Conservation (phyloP, 352 stramenopile species). For the Bremia lactucae region DNA sequence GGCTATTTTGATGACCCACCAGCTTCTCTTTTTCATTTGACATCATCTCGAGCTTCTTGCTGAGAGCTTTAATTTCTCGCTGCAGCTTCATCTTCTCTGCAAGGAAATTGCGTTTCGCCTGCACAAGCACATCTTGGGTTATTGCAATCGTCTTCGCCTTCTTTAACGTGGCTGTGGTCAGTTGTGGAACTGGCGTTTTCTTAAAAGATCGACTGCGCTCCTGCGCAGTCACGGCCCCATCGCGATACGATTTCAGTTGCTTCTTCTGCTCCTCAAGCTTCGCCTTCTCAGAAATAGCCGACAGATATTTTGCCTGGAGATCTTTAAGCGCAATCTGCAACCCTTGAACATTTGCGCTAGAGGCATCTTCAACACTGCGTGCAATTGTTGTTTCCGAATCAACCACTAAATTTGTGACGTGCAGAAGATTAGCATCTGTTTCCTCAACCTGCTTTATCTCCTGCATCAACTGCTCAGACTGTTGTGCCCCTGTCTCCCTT, state of each 20-base stretch:
- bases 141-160: constrained; percentile 20
- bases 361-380: constrained; percentile 4
- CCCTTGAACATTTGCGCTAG: constrained; percentile 13
- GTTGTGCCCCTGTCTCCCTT: constrained; percentile 17
- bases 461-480: constrained; percentile 19
- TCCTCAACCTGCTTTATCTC: constrained; percentile 20
- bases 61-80: constrained; percentile 21
- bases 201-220: constrained; percentile 10
- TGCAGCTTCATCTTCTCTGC: constrained; percentile 51
- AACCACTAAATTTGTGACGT: constrained; percentile 7
- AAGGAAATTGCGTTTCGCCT: constrained; percentile 31
- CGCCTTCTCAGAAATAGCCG: constrained; percentile 18
- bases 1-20: constrained; percentile 65
- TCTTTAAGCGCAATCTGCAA: constrained; percentile 13
- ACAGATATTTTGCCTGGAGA: constrained; percentile 13
- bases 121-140: constrained; percentile 14
- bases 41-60: constrained; percentile 32
- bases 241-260: constrained; percentile 9
- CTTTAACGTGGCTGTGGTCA: constrained; percentile 15
- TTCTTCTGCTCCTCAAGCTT: constrained; percentile 17
- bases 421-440: constrained; percentile 18
- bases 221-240: constrained; percentile 16
- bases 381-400: constrained; percentile 4
- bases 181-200: constrained; percentile 20
- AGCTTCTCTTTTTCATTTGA: constrained; percentile 65